Evolutionary conservation across 108 stramenopile genomes (phyloP).

Genomic region (Pseudonitzschia delicatissima): DNA sequence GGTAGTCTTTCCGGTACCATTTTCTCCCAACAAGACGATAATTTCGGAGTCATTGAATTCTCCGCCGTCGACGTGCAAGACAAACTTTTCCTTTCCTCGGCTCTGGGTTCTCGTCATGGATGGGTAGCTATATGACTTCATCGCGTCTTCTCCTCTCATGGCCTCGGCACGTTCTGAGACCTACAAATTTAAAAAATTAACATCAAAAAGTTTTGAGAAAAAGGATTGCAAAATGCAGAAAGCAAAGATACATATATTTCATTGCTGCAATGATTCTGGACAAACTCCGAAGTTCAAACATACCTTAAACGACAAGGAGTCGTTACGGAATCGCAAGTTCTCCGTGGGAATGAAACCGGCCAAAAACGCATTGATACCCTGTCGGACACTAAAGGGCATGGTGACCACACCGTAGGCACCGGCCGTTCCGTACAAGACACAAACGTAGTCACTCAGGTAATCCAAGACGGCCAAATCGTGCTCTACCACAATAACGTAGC

Average conservation of each 20-base stretch:
- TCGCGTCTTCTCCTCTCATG: slow-evolving; percentile 57
- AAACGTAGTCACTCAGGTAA: slow-evolving; percentile 97
- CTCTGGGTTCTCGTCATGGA: slow-evolving; percentile 97
- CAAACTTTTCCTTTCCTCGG: slow-evolving; percentile 79
- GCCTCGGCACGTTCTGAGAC: slow-evolving; percentile 80
- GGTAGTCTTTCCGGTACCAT: slow-evolving; percentile 94
- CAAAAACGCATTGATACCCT: slow-evolving; percentile 99
- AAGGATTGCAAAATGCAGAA: background rate
- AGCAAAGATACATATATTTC: no score
- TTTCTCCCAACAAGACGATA: slow-evolving; percentile 96
- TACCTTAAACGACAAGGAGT: slow-evolving; percentile 96
- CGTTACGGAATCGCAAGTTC: slow-evolving; percentile 97
- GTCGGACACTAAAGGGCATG: slow-evolving; percentile 97
- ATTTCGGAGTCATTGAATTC: slow-evolving; percentile 97
- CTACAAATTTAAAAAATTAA: slow-evolving; percentile 19
- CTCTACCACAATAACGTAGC: slow-evolving; percentile 97
- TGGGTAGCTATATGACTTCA: slow-evolving; percentile 88
- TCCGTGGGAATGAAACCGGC: slow-evolving; percentile 98
- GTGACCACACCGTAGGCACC: slow-evolving; percentile 99
- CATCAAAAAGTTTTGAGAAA: background rate
- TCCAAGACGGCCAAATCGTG: slow-evolving; percentile 99
- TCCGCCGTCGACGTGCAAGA: slow-evolving; percentile 92
- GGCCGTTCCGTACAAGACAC: slow-evolving; percentile 94
- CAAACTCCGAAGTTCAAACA: no score
- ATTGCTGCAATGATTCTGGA: no score